These are phyloP conservation scores for Poa pratensis DNA, from an alignment of 176 grass and related monocot species.

Conservation along the genomic window DNA sequence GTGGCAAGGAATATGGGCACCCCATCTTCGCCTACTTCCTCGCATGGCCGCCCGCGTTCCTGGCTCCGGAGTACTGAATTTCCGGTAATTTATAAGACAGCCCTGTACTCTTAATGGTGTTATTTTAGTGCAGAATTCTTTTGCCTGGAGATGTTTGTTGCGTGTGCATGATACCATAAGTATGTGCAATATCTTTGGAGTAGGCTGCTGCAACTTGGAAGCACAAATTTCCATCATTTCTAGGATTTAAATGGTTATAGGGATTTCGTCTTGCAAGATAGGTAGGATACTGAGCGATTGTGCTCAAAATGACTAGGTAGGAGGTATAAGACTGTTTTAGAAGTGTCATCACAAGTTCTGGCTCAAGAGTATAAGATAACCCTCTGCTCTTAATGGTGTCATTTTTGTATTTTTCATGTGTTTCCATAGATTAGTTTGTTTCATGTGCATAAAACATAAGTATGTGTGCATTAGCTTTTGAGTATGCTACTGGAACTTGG, in stretches of 20 bases:
- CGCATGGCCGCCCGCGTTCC: constrained; percentile 13
- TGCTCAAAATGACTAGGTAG: not conserved
- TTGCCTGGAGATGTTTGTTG: not conserved
- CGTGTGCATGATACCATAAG: not conserved
- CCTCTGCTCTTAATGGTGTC: too few species aligned
- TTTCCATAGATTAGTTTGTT: not conserved
- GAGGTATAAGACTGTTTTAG: not conserved
- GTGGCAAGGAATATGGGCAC: constrained; percentile 22
- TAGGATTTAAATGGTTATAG: not conserved
- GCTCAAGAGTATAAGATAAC: too few species aligned
- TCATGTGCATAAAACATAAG: not conserved
- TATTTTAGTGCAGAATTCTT: not conserved
- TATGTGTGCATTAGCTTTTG: not conserved
- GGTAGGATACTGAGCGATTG: not conserved
- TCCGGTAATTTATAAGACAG: not conserved
- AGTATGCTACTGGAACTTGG: not conserved
- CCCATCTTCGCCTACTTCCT: constrained; percentile 16
- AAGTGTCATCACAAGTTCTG: not conserved
- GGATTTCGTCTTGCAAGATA: not conserved
- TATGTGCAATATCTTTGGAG: not conserved
- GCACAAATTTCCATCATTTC: not conserved
- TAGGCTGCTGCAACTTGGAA: not conserved
- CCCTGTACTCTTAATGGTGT: not conserved
- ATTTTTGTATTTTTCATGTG: too few species aligned
- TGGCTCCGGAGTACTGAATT: not conserved